A percentile compares a stretch with the other conserved stretches of the same genome.
Evolutionary conservation across 1,284 basidiomycete species (phyloP).

Genomic region (Kwoniella shivajii): DNA sequence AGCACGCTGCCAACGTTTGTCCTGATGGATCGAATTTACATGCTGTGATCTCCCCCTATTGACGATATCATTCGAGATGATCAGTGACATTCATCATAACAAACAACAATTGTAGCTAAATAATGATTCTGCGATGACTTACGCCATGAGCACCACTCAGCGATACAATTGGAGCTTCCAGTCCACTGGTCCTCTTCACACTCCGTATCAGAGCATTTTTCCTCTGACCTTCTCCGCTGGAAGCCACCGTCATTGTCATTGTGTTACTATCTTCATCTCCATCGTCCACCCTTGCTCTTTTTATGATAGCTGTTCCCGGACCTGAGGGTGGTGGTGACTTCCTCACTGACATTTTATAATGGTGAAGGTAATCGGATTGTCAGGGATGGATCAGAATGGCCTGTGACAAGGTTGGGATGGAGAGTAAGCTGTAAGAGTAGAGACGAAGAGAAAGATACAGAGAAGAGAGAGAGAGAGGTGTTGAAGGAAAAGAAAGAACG

Average conservation of each 20-base stretch:
- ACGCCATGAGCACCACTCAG: slow-evolving; percentile 52
- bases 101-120: neutral
- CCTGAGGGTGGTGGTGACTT: slow-evolving; percentile 50
- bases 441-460: neutral
- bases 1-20: slow-evolving; percentile 51
- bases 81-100: neutral
- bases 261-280: slow-evolving; percentile 26
- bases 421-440: too few relatives aligned
- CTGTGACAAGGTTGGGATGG: too few relatives aligned
- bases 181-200: slow-evolving; percentile 51
- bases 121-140: slow-evolving; percentile 18
- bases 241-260: slow-evolving; percentile 49
- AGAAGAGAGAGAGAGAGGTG: neutral
- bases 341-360: slow-evolving; percentile 45
- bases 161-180: slow-evolving; percentile 51
- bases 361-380: neutral
- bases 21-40: slow-evolving; percentile 55
- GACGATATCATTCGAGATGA: neutral
- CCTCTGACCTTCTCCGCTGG: slow-evolving; percentile 47
- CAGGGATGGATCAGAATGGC: neutral
- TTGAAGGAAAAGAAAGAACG: neutral
- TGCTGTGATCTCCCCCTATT: slow-evolving; percentile 52
- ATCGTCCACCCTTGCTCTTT: slow-evolving; percentile 53
- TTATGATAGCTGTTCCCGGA: slow-evolving; percentile 46
- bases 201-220: slow-evolving; percentile 50